A percentile compares a stretch with the other conserved stretches of the same genome.
Conservation (phyloP, 495 filamentous ascomycete species). For the Daldinia bambusicola region DNA sequence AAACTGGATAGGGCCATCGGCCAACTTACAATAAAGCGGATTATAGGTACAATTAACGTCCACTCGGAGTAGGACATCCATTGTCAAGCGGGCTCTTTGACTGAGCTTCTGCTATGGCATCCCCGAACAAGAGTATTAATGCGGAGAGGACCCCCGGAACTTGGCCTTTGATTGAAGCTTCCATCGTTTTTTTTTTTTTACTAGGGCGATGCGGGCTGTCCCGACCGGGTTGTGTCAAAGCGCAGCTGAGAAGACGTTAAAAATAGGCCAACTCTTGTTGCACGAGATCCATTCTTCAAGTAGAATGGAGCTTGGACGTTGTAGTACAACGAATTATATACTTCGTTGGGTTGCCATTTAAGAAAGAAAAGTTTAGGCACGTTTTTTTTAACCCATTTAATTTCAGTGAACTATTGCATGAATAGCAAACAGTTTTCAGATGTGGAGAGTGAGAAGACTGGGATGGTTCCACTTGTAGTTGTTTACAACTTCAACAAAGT, state of each 20-base stretch:
- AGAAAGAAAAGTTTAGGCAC: too few relatives aligned
- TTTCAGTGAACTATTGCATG: too few relatives aligned
- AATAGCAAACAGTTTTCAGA: too few relatives aligned
- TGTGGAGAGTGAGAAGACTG: too few relatives aligned
- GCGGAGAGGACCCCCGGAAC: neutral
- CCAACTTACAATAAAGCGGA: neutral
- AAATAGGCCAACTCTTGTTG: too few relatives aligned
- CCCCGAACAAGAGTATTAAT: neutral
- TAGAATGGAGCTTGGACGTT: too few relatives aligned
- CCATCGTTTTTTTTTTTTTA: neutral
- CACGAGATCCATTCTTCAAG: too few relatives aligned
- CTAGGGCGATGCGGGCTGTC: neutral
- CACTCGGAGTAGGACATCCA: neutral
- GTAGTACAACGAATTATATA: too few relatives aligned
- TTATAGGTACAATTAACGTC: neutral
- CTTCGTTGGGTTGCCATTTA: too few relatives aligned
- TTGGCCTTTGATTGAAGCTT: neutral
- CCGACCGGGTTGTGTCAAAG: too few relatives aligned
- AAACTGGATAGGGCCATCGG: neutral
- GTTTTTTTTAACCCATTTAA: too few relatives aligned
- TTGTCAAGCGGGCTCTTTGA: neutral
- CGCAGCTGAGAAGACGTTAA: too few relatives aligned
- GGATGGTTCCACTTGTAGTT: neutral
- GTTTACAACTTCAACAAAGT: neutral
- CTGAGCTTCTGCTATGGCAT: constrained; percentile 7